Base-by-base conservation (phyloP, 805 yeast genomes). In the Sporopachydermia lactativora region DNA sequence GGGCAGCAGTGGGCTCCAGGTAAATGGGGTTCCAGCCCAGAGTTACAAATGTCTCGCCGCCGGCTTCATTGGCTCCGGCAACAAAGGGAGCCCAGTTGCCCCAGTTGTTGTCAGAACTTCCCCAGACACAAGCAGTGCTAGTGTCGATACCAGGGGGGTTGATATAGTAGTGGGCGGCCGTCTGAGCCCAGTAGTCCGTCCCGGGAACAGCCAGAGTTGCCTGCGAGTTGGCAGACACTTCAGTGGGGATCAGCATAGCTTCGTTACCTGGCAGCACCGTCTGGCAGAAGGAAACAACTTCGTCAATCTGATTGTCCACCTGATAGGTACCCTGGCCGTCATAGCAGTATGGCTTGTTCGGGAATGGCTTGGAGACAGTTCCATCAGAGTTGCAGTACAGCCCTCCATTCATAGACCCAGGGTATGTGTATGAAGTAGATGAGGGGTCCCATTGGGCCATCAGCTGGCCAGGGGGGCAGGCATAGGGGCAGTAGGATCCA, bases 11-110 rank as follows among this genome's bases (percentile, higher is more conserved):
- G 39, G 65, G 66, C 47, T 80, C 89, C 50, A 81, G 58, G 59
- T 83, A 82, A 42, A 80, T 71, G 13, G 96, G 95, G 59, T 85
- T 85, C 94, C 94, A 84, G 37, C 89, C 95, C 55, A 85, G 73
- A 61, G 83, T 86, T 48, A 82, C 83, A 56, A 49, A 85, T 3
- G 95, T 85, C 56, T 72, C 71, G 19, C 83, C 79, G 44, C 53
- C 60, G 57, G 83, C 94, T 67, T 73, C 73, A 65, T 85, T 85
- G 45, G 88, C 84, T 47, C 96, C 96, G 13, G 92, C 94, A 47
- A 86, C 95, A 51, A 83, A 85, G 18, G 95, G 95, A 13, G 95
- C 62, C 95, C 95, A 86, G 70, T 85, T 85, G 43, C 96, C 96
- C 48, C 66, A 65, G 14, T 92, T 78, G 44, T 80, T 64, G 39